Percentiles rank a stretch among this genome's conserved stretches.
Evolutionary conservation across 2,329 filamentous ascomycete species (phyloP).

Genomic region (Ceratocystis eucalypticola): DNA sequence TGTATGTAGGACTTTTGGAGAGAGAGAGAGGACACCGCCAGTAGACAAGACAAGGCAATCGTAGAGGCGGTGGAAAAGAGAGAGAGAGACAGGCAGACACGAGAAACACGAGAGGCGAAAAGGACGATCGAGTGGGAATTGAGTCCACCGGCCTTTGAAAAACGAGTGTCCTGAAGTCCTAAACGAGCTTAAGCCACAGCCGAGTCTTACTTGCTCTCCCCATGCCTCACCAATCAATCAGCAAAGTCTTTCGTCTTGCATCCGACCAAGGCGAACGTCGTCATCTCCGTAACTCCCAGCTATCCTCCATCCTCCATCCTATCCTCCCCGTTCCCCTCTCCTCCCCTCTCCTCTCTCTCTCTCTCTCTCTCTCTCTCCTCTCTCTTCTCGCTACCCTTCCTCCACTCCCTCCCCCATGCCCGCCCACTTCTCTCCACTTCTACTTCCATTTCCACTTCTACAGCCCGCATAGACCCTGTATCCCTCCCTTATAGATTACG

Average conservation of each 20-base stretch:
- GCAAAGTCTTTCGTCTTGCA: too few species aligned
- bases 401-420: not conserved
- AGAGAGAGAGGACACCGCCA: not conserved
- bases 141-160: too few species aligned
- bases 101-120: too few species aligned
- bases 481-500: not conserved
- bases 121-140: too few species aligned
- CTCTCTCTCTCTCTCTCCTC: not conserved
- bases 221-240: too few species aligned
- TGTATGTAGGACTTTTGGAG: not conserved
- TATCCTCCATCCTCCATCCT: too few species aligned
- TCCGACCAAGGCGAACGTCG: not conserved
- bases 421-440: too few species aligned
- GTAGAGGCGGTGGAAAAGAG: not conserved
- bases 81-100: not conserved
- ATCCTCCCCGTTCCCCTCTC: not conserved
- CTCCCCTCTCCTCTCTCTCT: not conserved
- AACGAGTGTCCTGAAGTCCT: too few species aligned
- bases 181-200: too few species aligned
- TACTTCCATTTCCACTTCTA: too few species aligned
- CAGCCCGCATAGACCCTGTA: not conserved
- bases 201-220: too few species aligned
- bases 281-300: not conserved
- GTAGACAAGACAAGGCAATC: not conserved
- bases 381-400: not conserved